Conservation (phyloP, 2,329 filamentous ascomycete genomes). For the Hypoxylon sp. region DNA sequence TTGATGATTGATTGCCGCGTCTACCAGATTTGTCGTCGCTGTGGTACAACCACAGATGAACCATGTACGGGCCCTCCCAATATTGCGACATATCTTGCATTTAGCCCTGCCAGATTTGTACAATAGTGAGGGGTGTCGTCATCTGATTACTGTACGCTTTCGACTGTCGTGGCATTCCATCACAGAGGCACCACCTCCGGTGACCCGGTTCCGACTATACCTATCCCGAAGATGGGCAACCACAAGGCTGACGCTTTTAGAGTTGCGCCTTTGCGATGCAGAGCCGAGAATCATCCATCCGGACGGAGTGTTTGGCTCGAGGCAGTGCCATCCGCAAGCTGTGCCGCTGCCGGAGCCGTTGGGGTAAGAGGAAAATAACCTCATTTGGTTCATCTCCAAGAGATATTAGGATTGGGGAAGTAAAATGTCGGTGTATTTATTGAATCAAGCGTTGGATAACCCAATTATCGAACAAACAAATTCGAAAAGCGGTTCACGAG, state of each 20-base stretch:
- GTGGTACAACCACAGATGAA: slow-evolving; percentile 23
- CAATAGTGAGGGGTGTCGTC: slow-evolving; percentile 29
- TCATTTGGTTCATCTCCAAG: no score
- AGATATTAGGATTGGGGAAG: no score
- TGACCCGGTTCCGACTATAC: slow-evolving; percentile 28
- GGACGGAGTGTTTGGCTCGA: slow-evolving; percentile 1
- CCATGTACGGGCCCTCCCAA: slow-evolving; percentile 23
- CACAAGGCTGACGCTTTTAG: slow-evolving; percentile 11
- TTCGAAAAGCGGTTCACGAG: no score
- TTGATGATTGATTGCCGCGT: slow-evolving; percentile 12
- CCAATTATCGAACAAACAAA: no score
- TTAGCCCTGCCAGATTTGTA: slow-evolving; percentile 19
- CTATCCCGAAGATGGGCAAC: slow-evolving; percentile 4
- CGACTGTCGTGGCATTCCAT: slow-evolving; percentile 22
- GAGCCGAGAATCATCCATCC: not conserved
- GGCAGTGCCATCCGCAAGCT: slow-evolving; percentile 9
- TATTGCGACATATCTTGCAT: slow-evolving; percentile 30
- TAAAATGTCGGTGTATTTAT: slow-evolving; percentile 3
- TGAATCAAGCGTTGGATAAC: no score
- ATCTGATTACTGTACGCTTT: slow-evolving; percentile 36
- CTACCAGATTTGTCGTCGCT: slow-evolving; percentile 10
- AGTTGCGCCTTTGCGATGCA: slow-evolving; percentile 2
- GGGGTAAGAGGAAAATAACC: slow-evolving; percentile 21
- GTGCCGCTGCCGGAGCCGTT: slow-evolving; percentile 4
- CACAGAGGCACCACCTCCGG: slow-evolving; percentile 20